phyloP scores from a whole-genome alignment of 192 early-diverging fungal genomes.

The Backusella parvicylindrica region DNA sequence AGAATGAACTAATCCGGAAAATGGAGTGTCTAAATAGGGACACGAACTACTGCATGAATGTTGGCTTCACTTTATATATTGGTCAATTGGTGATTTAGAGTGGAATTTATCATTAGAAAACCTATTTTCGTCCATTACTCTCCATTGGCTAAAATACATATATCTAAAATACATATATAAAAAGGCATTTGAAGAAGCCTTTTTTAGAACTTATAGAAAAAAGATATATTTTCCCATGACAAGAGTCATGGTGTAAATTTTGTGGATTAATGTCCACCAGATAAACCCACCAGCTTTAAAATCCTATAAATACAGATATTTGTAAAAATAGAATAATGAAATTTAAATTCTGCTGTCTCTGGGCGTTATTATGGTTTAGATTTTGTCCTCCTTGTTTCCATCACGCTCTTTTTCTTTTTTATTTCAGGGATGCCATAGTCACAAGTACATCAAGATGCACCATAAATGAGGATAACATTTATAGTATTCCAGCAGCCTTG shows the following conservation, averaged over 20 bases:
- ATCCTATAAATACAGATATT: background rate
- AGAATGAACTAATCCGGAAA: too few species aligned
- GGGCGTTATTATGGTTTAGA: background rate
- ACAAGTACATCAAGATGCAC: too few species aligned
- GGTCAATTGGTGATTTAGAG: too few species aligned
- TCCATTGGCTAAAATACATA: background rate
- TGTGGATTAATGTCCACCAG: background rate
- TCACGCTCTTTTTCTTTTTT: background rate
- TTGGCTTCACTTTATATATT: too few species aligned
- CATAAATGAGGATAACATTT: too few species aligned
- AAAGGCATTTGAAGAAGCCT: background rate
- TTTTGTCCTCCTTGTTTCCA: background rate
- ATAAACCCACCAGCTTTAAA: background rate
- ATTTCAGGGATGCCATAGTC: too few species aligned
- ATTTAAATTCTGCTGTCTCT: background rate
- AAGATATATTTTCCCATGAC: background rate
- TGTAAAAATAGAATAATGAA: background rate
- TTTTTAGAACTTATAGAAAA: background rate
- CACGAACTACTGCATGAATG: background rate
- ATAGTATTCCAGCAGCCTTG: too few species aligned
- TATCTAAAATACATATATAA: too few species aligned
- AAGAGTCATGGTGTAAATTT: background rate
- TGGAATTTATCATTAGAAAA: too few species aligned
- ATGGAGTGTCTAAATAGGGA: background rate
- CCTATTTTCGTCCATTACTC: background rate